Conservation (phyloP, 352 stramenopile species). For the Phytophthora ohioensis region DNA sequence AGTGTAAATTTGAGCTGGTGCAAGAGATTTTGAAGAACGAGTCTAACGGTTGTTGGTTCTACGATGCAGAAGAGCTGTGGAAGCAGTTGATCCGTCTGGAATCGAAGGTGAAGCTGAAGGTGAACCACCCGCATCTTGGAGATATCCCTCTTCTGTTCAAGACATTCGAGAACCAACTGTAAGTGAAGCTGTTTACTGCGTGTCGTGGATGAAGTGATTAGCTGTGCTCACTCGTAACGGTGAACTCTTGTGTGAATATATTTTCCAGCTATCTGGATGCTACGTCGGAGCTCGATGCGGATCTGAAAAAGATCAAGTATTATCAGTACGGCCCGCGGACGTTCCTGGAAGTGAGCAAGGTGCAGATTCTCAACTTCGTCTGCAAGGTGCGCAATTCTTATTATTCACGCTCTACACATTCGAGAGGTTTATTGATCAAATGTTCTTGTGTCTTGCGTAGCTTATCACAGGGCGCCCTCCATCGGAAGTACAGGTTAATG, state of each 20-base stretch:
- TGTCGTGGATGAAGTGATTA: neutral
- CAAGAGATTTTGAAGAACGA: neutral
- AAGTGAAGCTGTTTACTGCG: constrained; percentile 17
- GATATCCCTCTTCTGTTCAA: constrained; percentile 80
- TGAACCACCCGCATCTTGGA: constrained; percentile 74
- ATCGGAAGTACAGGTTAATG: constrained; percentile 72
- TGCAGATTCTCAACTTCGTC: constrained; percentile 89
- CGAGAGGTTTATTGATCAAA: neutral
- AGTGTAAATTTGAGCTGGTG: neutral
- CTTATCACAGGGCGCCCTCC: constrained; percentile 74
- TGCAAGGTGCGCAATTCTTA: constrained; percentile 68
- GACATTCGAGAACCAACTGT: constrained; percentile 84
- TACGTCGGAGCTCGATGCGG: constrained; percentile 76
- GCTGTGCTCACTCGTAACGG: neutral
- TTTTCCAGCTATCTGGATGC: constrained; percentile 65
- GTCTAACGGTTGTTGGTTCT: constrained; percentile 10
- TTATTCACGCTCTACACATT: neutral
- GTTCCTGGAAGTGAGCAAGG: constrained; percentile 82
- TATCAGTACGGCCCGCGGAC: constrained; percentile 75
- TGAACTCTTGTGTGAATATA: neutral
- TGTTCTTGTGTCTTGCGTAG: constrained; percentile 35
- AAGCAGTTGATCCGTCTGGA: constrained; percentile 79
- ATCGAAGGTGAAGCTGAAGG: constrained; percentile 60
- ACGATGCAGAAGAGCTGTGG: constrained; percentile 72
- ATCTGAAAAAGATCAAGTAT: constrained; percentile 84